A percentile compares a stretch with the other conserved stretches of the same genome.
These are phyloP conservation scores for Penicillium riverlandense DNA, from an alignment of 495 filamentous ascomycete species.

Conservation along the genomic window DNA sequence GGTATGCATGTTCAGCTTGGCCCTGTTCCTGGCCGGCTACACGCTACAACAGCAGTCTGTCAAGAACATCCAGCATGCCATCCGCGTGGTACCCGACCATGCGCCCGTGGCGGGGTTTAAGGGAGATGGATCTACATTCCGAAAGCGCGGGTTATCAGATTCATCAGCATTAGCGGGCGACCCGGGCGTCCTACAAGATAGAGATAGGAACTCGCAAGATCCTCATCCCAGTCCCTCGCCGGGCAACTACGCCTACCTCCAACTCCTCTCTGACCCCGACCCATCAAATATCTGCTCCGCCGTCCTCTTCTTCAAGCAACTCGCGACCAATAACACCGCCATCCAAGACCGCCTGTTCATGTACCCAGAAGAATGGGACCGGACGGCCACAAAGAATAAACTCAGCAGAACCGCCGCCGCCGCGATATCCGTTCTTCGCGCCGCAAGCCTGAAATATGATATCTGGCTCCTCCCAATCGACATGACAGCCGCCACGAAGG, in stretches of 20 bases:
- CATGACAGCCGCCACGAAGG: constrained; percentile 28
- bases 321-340: constrained; percentile 26
- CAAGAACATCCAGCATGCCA: constrained; percentile 49
- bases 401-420: constrained; percentile 19
- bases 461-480: constrained; percentile 44
- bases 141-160: constrained; percentile 15
- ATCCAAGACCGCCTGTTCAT: constrained; percentile 43
- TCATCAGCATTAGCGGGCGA: constrained; percentile 5
- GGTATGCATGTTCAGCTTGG: constrained; percentile 52
- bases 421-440: constrained; percentile 29
- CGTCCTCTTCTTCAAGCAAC: constrained; percentile 37
- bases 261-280: constrained; percentile 36
- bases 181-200: constrained; percentile 5
- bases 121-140: constrained; percentile 15
- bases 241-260: constrained; percentile 39
- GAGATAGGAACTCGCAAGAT: background rate
- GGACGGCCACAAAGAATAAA: constrained; percentile 13
- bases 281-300: constrained; percentile 40
- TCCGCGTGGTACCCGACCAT: constrained; percentile 35
- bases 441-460: constrained; percentile 33
- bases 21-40: constrained; percentile 66
- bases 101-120: constrained; percentile 3
- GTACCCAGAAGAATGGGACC: constrained; percentile 42
- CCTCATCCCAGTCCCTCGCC: background rate
- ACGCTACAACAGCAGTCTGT: constrained; percentile 65